phyloP scores from a whole-genome alignment of 2,329 filamentous ascomycete species.

The Ophiostoma novo-ulmi region DNA sequence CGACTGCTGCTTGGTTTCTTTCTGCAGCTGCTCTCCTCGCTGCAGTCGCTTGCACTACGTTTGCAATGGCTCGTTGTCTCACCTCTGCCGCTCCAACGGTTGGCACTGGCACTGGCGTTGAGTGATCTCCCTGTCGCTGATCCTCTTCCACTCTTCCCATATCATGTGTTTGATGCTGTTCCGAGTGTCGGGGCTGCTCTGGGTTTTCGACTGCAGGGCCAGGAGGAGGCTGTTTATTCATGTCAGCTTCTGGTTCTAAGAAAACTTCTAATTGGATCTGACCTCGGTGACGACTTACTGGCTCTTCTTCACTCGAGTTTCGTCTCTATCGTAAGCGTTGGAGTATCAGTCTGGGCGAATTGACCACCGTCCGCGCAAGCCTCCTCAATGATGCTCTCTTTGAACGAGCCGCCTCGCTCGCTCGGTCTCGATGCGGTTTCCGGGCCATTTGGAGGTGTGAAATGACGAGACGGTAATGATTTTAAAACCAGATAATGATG shows the following conservation, averaged over 20 bases:
- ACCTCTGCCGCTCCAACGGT: not conserved
- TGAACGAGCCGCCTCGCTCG: no score
- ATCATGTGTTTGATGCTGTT: not conserved
- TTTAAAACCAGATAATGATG: not conserved
- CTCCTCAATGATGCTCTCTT: not conserved
- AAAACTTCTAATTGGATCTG: no score
- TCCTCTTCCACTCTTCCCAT: not conserved
- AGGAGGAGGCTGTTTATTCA: not conserved
- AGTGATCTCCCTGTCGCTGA: no score
- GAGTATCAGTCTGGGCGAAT: not conserved
- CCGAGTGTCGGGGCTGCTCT: no score
- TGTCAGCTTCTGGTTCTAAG: not conserved
- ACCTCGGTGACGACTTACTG: not conserved
- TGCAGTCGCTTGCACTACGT: not conserved
- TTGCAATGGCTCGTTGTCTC: not conserved
- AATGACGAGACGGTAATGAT: not conserved
- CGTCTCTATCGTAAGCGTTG: not conserved
- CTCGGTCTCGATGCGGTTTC: not conserved
- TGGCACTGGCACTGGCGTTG: no score
- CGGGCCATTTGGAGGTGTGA: not conserved
- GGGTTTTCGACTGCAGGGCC: no score
- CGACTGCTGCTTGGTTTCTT: not conserved
- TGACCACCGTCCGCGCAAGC: not conserved
- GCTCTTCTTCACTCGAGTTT: not conserved
- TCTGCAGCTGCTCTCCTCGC: not conserved